These are phyloP conservation scores for Parsonsia alboflavescens DNA, from an alignment of 257 asterid genomes.

Conservation along the genomic window DNA sequence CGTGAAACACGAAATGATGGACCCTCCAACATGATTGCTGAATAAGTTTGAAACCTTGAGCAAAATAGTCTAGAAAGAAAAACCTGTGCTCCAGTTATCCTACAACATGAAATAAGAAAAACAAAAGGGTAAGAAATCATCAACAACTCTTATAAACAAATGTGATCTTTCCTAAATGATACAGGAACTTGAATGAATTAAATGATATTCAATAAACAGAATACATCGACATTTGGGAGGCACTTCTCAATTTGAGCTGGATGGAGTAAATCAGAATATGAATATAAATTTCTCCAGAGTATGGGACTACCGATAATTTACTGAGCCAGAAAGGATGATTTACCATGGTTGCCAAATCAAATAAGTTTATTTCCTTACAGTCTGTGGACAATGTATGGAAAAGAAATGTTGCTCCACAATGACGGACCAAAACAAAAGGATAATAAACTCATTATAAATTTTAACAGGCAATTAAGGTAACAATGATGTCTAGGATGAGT, in stretches of 20 bases:
- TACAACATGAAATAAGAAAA: neutral
- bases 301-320: neutral
- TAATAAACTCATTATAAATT: neutral
- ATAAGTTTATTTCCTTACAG: neutral
- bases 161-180: neutral
- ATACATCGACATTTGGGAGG: neutral
- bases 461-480: neutral
- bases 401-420: neutral
- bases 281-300: neutral
- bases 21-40: constrained; percentile 49
- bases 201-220: neutral
- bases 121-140: neutral
- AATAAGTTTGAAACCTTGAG: neutral
- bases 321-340: neutral
- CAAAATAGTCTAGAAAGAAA: neutral
- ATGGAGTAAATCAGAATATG: neutral
- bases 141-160: neutral
- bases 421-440: neutral
- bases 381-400: neutral
- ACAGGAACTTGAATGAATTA: neutral
- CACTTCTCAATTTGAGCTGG: neutral
- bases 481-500: neutral
- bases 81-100: neutral
- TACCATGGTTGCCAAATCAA: neutral
- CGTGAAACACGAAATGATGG: constrained; percentile 49